These are phyloP conservation scores for Yarrowia sp. DNA, from an alignment of 805 yeast genomes.

Conservation along the genomic window DNA sequence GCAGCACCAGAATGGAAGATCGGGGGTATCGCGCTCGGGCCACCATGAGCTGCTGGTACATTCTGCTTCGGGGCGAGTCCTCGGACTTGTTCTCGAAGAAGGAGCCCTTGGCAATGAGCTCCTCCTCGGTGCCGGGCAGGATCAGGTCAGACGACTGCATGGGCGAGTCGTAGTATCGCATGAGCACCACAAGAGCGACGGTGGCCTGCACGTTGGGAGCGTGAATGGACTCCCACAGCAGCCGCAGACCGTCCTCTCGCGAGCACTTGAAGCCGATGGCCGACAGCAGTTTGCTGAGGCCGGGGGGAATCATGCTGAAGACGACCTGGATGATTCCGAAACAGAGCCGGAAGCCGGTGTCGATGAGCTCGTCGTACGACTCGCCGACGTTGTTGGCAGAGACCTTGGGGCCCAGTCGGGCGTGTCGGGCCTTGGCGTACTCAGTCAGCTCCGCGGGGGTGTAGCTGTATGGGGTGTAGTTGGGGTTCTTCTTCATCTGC, in stretches of 20 bases:
- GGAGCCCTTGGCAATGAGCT: conserved; percentile 28
- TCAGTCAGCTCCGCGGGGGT: conserved; percentile 14
- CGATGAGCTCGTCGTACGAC: conserved; percentile 82
- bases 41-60: conserved; percentile 46
- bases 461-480: conserved; percentile 9
- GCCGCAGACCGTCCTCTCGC: conserved; percentile 75
- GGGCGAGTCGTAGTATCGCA: conserved; percentile 93
- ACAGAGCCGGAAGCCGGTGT: conserved; percentile 85
- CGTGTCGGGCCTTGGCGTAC: conserved; percentile 19
- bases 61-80: conserved; percentile 22
- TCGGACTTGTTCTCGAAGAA: neutral
- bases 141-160: conserved; percentile 88
- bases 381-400: conserved; percentile 20
- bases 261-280: conserved; percentile 91
- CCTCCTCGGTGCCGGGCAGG: conserved; percentile 37
- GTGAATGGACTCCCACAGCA: conserved; percentile 85
- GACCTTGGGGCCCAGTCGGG: conserved; percentile 20
- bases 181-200: conserved; percentile 75
- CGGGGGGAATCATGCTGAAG: conserved; percentile 88
- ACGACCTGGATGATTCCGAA: conserved; percentile 92
- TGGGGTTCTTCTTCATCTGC: conserved; percentile 37
- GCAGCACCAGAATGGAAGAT: conserved; percentile 86
- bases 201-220: conserved; percentile 91
- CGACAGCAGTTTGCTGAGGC: conserved; percentile 82
- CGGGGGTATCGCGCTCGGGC: conserved; percentile 77